Evolutionary conservation across 352 stramenopile species (phyloP).

Genomic region (Globisporangium sylvaticum): DNA sequence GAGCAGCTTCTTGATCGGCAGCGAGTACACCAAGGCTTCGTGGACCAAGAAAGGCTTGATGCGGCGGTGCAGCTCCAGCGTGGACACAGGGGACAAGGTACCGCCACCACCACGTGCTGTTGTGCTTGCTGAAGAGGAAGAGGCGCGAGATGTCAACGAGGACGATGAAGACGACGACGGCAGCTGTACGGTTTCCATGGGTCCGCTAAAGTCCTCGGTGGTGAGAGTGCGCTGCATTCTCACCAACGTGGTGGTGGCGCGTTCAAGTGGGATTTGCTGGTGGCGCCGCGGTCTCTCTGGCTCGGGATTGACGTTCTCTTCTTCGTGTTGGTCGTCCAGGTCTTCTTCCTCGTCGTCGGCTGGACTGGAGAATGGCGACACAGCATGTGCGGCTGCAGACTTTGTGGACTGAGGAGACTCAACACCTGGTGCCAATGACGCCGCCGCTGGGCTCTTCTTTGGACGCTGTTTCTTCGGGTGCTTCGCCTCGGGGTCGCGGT

Average conservation of each 20-base stretch:
- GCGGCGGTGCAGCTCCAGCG: background rate
- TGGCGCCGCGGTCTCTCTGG: background rate
- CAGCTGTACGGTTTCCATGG: background rate
- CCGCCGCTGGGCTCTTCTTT: background rate
- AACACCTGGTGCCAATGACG: background rate
- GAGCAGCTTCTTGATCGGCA: constrained; percentile 25
- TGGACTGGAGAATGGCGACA: background rate
- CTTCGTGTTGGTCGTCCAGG: background rate
- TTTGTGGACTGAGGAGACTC: background rate
- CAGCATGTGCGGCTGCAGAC: background rate
- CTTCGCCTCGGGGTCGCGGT: constrained; percentile 22
- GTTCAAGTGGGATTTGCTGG: background rate
- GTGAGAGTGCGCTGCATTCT: background rate
- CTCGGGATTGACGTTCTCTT: constrained; percentile 1
- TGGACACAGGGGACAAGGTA: background rate
- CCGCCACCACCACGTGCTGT: background rate
- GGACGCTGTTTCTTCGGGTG: constrained; percentile 18
- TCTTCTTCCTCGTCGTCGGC: background rate
- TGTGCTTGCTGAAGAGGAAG: background rate
- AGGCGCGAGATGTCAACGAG: background rate
- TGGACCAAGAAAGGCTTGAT: constrained; percentile 25
- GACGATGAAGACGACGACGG: background rate
- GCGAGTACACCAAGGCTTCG: constrained; percentile 22
- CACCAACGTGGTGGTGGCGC: background rate
- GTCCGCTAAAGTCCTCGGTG: constrained; percentile 6